Percentiles rank a stretch among this genome's conserved stretches.
These are phyloP conservation scores for Peniophora sp. DNA, from an alignment of 1,284 basidiomycete genomes.

Conservation along the genomic window DNA sequence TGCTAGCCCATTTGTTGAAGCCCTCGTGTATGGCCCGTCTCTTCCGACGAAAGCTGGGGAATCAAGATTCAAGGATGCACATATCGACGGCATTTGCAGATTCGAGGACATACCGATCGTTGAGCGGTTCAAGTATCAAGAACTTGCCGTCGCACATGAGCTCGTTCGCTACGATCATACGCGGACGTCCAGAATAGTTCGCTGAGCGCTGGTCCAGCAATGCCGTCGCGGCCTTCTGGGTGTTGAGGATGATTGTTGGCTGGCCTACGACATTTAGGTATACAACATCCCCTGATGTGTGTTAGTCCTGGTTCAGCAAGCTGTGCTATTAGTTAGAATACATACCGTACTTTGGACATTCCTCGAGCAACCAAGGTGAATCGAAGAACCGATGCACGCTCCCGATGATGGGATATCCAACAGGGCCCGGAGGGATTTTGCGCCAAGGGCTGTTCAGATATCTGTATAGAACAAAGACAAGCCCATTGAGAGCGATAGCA, in stretches of 20 bases:
- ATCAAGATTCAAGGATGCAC: background rate
- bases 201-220: background rate
- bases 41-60: slow-evolving; percentile 1
- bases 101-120: background rate
- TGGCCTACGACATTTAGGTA: background rate
- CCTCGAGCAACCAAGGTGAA: background rate
- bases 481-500: background rate
- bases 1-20: slow-evolving; percentile 1
- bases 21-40: slow-evolving; percentile 4
- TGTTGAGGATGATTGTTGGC: background rate
- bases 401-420: background rate
- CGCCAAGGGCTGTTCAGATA: background rate
- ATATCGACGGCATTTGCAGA: no score
- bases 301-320: no score
- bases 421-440: background rate
- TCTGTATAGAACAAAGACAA: background rate
- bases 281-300: slow-evolving; percentile 3
- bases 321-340: no score
- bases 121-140: background rate
- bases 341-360: background rate
- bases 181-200: background rate
- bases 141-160: background rate
- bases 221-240: background rate
- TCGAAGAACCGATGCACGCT: background rate
- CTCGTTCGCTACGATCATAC: background rate